phyloP scores from a whole-genome alignment of 1,139 yeast genomes.

The Hemisphaericaspora subhashii region DNA sequence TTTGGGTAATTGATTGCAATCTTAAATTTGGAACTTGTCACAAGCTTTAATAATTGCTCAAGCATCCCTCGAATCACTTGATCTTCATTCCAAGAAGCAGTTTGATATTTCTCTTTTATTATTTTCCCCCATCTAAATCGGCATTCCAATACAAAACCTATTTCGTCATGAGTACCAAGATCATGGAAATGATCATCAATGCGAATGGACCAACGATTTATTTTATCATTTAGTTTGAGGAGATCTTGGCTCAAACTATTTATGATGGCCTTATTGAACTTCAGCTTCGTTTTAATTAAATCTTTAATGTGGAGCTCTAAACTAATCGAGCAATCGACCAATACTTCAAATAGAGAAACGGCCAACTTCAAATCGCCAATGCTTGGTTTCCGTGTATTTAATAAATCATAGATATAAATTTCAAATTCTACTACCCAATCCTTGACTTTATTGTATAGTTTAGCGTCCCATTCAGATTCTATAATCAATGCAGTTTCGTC shows the following conservation, averaged over 20 bases:
- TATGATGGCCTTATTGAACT: conserved; percentile 15
- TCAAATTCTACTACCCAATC: conserved; percentile 41
- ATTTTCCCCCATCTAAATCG: conserved; percentile 39
- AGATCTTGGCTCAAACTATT: conserved; percentile 36
- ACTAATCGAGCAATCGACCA: conserved; percentile 50
- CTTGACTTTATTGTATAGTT: conserved; percentile 23
- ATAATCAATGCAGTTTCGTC: conserved; percentile 20
- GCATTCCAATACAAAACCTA: conserved; percentile 3
- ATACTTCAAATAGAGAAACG: conserved; percentile 51
- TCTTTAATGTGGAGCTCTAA: conserved; percentile 30
- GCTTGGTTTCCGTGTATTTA: neutral
- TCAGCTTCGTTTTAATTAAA: conserved; percentile 21
- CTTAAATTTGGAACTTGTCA: conserved; percentile 6
- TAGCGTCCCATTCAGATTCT: conserved; percentile 28
- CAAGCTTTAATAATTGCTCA: conserved; percentile 19
- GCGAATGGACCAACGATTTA: conserved; percentile 37
- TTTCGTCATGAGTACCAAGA: neutral
- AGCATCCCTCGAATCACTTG: conserved; percentile 26
- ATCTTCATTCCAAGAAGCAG: conserved; percentile 32
- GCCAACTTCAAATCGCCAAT: conserved; percentile 9
- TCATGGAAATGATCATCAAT: conserved; percentile 17
- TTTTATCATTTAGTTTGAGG: conserved; percentile 35
- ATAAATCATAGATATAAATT: conserved; percentile 10
- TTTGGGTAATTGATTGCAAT: conserved; percentile 38
- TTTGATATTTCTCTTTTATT: conserved; percentile 32